phyloP scores from a whole-genome alignment of 1,139 yeast genomes.

The Yamadazyma kanchanaburiensis region DNA sequence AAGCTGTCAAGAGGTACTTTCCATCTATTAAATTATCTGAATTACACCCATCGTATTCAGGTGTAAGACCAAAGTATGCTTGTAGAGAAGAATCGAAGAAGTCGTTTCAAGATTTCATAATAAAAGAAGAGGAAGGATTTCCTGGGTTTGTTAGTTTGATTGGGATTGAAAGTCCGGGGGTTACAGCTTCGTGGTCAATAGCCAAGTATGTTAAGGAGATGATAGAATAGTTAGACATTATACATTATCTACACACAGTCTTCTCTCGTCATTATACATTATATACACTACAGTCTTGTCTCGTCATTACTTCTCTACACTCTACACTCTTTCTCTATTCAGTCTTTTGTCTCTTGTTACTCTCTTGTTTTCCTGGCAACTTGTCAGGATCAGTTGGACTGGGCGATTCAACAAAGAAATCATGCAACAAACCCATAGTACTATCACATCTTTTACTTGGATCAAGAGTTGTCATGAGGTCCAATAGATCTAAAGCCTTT shows the following conservation, averaged over 20 bases:
- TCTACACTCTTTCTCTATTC: neutral
- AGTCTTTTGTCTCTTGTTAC: constrained; percentile 14
- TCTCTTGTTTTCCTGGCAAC: constrained; percentile 43
- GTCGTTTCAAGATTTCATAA: constrained; percentile 68
- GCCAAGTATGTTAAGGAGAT: constrained; percentile 62
- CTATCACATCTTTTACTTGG: constrained; percentile 74
- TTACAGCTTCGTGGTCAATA: constrained; percentile 78
- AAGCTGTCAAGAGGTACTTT: constrained; percentile 60
- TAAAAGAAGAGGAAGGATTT: constrained; percentile 58
- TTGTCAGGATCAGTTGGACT: constrained; percentile 69
- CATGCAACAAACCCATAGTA: constrained; percentile 60
- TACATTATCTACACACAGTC: neutral
- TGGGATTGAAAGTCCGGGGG: constrained; percentile 89
- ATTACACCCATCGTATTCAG: constrained; percentile 68
- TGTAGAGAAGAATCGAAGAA: constrained; percentile 37
- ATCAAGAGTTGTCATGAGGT: constrained; percentile 71
- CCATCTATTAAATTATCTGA: constrained; percentile 52
- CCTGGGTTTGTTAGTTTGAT: constrained; percentile 78
- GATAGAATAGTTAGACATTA: neutral
- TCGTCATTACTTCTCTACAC: constrained; percentile 4
- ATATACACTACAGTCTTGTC: neutral
- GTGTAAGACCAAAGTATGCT: constrained; percentile 75
- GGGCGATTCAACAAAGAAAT: constrained; percentile 73
- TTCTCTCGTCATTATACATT: neutral
- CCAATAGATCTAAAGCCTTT: constrained; percentile 72